These are phyloP conservation scores for Bassia scoparia DNA, from an alignment of 148 eudicot species.

Conservation along the genomic window DNA sequence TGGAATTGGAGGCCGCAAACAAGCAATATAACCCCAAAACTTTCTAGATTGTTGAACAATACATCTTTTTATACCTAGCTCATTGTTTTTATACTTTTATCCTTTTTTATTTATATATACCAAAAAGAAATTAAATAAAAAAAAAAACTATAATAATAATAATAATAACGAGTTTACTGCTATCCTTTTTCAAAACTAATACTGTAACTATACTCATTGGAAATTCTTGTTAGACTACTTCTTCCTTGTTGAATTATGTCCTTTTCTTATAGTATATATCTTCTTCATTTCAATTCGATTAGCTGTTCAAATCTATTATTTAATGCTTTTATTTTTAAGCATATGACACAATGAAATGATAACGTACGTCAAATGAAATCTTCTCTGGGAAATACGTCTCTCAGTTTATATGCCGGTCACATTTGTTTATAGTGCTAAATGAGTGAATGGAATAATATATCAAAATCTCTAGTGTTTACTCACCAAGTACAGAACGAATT, in stretches of 20 bases:
- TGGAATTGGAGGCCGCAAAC: background rate
- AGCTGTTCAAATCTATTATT: background rate
- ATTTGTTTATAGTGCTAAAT: no score
- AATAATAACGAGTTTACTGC: no score
- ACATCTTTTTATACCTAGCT: background rate
- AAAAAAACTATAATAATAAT: no score
- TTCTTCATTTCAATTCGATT: background rate
- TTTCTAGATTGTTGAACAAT: conserved; percentile 34
- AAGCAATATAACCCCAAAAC: background rate
- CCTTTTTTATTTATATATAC: background rate
- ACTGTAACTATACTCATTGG: background rate
- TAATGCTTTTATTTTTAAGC: background rate
- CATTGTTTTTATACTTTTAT: background rate
- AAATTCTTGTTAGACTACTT: conserved; percentile 5
- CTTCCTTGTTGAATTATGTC: background rate
- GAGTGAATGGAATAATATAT: no score
- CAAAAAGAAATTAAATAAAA: background rate
- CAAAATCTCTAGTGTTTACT: no score
- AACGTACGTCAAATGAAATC: conserved; percentile 6
- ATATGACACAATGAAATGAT: background rate
- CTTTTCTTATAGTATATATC: background rate
- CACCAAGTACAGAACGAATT: no score
- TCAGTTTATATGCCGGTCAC: background rate
- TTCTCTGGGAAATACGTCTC: background rate
- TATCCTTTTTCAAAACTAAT: conserved; percentile 1